A percentile compares a stretch with the other conserved stretches of the same genome.
Conservation (phyloP, 1,284 basidiomycete species). For the Coriolopsis trogii region DNA sequence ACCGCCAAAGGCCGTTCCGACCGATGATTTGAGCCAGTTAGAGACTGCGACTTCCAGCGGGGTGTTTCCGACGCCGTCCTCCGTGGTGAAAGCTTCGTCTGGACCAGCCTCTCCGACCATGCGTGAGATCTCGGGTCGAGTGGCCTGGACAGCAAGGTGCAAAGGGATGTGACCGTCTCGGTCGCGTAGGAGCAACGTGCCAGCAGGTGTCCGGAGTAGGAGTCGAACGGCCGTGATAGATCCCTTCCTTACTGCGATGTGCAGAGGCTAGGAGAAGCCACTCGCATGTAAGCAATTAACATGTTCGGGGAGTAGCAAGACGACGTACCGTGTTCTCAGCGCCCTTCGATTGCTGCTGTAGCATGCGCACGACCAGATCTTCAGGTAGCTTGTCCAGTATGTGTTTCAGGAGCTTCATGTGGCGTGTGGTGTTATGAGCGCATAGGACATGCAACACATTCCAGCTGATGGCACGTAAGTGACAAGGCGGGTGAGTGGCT, state of each 20-base stretch:
- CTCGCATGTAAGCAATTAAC: not conserved
- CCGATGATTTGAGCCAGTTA: conserved; percentile 21
- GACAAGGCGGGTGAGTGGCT: not conserved
- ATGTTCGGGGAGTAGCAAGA: not conserved
- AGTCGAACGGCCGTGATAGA: conserved; percentile 32
- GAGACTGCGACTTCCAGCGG: conserved; percentile 46
- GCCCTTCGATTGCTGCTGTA: conserved; percentile 48
- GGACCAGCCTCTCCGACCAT: conserved; percentile 42
- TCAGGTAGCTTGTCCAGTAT: conserved; percentile 49
- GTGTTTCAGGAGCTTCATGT: conserved; percentile 40
- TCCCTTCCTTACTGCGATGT: conserved; percentile 45
- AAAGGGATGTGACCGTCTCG: conserved; percentile 48
- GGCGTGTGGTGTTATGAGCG: conserved; percentile 25
- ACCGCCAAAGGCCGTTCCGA: conserved; percentile 4
- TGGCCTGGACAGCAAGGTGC: conserved; percentile 44
- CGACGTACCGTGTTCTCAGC: conserved; percentile 48
- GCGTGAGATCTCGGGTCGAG: conserved; percentile 38
- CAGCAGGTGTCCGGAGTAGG: conserved; percentile 40
- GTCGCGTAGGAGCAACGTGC: conserved; percentile 41
- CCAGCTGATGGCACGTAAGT: conserved; percentile 39
- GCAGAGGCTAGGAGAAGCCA: conserved; percentile 45
- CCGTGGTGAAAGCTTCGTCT: conserved; percentile 42
- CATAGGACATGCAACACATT: conserved; percentile 58
- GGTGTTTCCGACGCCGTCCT: conserved; percentile 59
- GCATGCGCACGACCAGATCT: conserved; percentile 45